Percentiles rank a stretch among this genome's conserved stretches.
phyloP scores from a whole-genome alignment of 2,329 filamentous ascomycete species.

The Sarocladiaceae sp. region DNA sequence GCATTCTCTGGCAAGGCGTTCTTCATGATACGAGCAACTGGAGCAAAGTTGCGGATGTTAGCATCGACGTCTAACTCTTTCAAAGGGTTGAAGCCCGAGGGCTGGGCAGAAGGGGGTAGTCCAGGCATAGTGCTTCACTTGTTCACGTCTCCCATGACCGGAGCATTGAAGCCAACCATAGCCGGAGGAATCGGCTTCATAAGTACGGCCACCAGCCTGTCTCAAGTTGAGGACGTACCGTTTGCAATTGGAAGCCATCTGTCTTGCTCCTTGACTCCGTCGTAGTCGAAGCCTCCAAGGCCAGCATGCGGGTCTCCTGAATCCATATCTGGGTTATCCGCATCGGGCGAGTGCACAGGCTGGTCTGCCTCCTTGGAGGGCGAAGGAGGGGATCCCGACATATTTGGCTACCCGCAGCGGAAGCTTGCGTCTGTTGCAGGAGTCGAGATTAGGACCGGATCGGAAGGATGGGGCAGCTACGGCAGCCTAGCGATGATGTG shows the following conservation, averaged over 20 bases:
- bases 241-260: conserved; percentile 99
- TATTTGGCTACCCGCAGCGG: conserved; percentile 74
- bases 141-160: background rate
- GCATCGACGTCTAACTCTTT: conserved; percentile 64
- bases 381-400: conserved; percentile 84
- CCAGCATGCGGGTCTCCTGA: conserved; percentile 72
- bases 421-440: conserved; percentile 57
- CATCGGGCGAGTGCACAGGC: conserved; percentile 84
- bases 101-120: conserved; percentile 45
- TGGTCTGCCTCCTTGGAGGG: conserved; percentile 94
- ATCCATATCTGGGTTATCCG: conserved; percentile 93
- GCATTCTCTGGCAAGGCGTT: conserved; percentile 94
- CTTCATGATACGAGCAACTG: conserved; percentile 99
- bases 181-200: background rate
- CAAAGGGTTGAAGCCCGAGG: conserved; percentile 42
- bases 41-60: conserved; percentile 91
- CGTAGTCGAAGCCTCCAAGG: conserved; percentile 78
- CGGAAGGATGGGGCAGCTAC: conserved; percentile 8
- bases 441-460: conserved; percentile 32
- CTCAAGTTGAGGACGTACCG: conserved; percentile 64
- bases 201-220: background rate
- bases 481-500: conserved; percentile 49
- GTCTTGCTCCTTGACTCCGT: conserved; percentile 96
- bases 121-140: conserved; percentile 1
- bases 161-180: background rate